Evolutionary conservation across 768 basidiomycete genomes (phyloP).

Genomic region (Calocybe indica): DNA sequence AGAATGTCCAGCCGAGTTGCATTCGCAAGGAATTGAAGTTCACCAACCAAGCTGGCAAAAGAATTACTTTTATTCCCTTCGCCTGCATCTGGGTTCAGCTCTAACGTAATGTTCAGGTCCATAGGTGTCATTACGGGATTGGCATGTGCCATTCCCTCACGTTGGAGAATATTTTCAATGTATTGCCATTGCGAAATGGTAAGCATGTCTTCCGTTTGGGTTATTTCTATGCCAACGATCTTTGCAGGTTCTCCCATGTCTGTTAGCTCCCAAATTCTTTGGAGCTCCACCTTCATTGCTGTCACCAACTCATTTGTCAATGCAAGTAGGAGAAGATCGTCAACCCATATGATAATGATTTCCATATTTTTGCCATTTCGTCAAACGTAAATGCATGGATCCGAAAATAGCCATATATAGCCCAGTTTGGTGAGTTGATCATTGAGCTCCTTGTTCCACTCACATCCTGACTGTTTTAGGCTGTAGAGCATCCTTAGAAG

Average conservation of each 20-base stretch:
- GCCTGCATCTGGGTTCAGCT: neutral
- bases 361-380: neutral
- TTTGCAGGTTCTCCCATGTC: slow-evolving; percentile 19
- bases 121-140: slow-evolving; percentile 18
- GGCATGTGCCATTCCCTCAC: slow-evolving; percentile 14
- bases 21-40: neutral
- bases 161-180: slow-evolving; percentile 14
- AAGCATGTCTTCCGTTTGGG: slow-evolving; percentile 13
- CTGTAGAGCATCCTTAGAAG: slow-evolving; percentile 30
- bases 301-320: slow-evolving; percentile 8
- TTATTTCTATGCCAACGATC: slow-evolving; percentile 26
- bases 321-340: slow-evolving; percentile 26
- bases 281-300: slow-evolving; percentile 15
- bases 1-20: slow-evolving; percentile 13
- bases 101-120: slow-evolving; percentile 17
- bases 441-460: slow-evolving; percentile 21
- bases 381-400: neutral
- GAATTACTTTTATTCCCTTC: neutral
- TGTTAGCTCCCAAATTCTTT: slow-evolving; percentile 19
- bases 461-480: slow-evolving; percentile 22
- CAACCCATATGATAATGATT: slow-evolving; percentile 23
- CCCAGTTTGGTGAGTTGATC: slow-evolving; percentile 6
- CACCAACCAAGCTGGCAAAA: neutral
- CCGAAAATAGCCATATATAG: slow-evolving; percentile 4
- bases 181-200: slow-evolving; percentile 9